phyloP scores from a whole-genome alignment of 2,329 filamentous ascomycete genomes.

The Stagonosporopsis cucurbitacearum region DNA sequence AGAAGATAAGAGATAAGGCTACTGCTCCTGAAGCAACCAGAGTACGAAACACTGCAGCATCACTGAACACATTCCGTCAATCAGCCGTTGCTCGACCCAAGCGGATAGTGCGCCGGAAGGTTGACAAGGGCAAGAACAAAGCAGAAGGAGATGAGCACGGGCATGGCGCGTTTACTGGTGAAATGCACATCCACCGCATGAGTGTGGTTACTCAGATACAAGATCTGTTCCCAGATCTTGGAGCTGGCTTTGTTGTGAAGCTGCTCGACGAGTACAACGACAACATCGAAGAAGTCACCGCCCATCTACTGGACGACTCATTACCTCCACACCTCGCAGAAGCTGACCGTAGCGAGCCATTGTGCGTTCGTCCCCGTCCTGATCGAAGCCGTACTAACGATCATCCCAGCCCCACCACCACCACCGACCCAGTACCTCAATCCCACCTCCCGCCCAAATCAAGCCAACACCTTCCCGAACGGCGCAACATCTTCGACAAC shows the following conservation, averaged over 20 bases:
- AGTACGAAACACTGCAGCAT: conserved; percentile 65
- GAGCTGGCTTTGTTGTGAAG: conserved; percentile 79
- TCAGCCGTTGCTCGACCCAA: conserved; percentile 60
- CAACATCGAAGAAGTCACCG: conserved; percentile 78
- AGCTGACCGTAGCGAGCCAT: conserved; percentile 68
- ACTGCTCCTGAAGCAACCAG: conserved; percentile 60
- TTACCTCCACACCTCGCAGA: conserved; percentile 71
- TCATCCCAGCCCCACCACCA: conserved; percentile 20
- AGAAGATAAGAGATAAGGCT: conserved; percentile 64
- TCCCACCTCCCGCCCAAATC: conserved; percentile 62
- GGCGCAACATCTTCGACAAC: conserved; percentile 76
- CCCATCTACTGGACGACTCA: conserved; percentile 79
- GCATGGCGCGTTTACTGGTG: conserved; percentile 46
- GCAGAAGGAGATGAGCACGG: conserved; percentile 45
- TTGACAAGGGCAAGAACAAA: conserved; percentile 70
- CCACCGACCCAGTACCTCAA: conserved; percentile 19
- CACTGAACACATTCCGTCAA: conserved; percentile 64
- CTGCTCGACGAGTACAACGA: conserved; percentile 81
- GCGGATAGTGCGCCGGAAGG: conserved; percentile 62
- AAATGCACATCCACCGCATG: conserved; percentile 79
- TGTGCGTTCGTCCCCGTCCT: conserved; percentile 51
- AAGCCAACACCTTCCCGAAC: conserved; percentile 62
- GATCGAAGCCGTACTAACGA: conserved; percentile 19
- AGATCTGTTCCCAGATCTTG: conserved; percentile 88
- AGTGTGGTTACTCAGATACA: conserved; percentile 89